phyloP scores from a whole-genome alignment of 805 yeast species.

The Cyberlindnera lachancei region DNA sequence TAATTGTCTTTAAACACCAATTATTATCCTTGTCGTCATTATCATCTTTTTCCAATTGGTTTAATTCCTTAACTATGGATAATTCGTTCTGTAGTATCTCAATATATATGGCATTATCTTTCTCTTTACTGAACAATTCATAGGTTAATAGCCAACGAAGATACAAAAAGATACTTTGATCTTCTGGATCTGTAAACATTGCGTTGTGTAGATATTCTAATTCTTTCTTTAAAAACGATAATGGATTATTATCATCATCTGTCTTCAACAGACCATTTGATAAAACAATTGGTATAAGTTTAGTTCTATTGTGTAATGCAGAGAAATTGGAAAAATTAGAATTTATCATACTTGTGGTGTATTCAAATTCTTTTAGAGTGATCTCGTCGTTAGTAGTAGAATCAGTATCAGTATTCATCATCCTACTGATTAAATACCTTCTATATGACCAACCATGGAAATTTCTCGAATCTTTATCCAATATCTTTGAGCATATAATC shows the following conservation, averaged over 20 bases:
- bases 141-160: conserved; percentile 64
- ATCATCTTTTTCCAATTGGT: conserved; percentile 67
- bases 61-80: conserved; percentile 48
- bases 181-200: conserved; percentile 87
- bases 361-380: conserved; percentile 54
- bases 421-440: conserved; percentile 49
- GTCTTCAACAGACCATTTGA: conserved; percentile 15
- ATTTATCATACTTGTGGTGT: conserved; percentile 72
- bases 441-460: conserved; percentile 96
- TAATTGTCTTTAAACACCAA: conserved; percentile 68
- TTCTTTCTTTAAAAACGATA: conserved; percentile 44
- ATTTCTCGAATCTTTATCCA: conserved; percentile 72
- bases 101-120: conserved; percentile 25
- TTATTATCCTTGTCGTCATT: conserved; percentile 53
- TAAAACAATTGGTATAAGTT: conserved; percentile 51
- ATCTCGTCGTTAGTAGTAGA: conserved; percentile 23
- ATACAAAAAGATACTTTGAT: conserved; percentile 89
- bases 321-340: conserved; percentile 85
- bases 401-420: too few species aligned
- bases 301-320: conserved; percentile 90
- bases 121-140: conserved; percentile 21
- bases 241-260: conserved; percentile 26
- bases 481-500: conserved; percentile 56
- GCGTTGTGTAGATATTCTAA: conserved; percentile 70
- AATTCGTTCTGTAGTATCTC: conserved; percentile 39